Evolutionary conservation across 768 basidiomycete species (phyloP).

Genomic region (Naganishia vishniacii): DNA sequence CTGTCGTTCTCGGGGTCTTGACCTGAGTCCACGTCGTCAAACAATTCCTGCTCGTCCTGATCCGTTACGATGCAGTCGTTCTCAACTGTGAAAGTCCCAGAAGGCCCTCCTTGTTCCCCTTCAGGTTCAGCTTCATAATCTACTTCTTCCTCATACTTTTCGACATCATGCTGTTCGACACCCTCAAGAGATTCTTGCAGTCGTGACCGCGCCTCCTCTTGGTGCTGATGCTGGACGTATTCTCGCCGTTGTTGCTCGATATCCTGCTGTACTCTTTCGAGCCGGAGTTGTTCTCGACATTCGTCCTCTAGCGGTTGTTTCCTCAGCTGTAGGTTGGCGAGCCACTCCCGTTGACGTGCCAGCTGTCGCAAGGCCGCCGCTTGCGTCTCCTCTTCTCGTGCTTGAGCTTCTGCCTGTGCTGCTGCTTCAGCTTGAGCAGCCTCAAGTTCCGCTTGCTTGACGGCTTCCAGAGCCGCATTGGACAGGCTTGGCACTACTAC

Average conservation of each 20-base stretch:
- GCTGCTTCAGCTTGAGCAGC: conserved; percentile 2
- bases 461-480: not conserved
- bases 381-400: conserved; percentile 1
- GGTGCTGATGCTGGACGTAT: not conserved
- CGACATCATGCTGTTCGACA: not conserved
- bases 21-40: too few species aligned
- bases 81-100: not conserved
- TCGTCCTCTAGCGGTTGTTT: not conserved
- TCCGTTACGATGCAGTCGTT: not conserved
- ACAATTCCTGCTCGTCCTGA: not conserved
- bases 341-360: not conserved
- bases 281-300: not conserved
- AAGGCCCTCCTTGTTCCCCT: not conserved
- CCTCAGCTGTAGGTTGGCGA: not conserved
- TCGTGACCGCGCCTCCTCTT: not conserved
- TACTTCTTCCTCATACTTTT: conserved; percentile 2
- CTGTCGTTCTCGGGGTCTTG: too few species aligned
- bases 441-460: conserved; percentile 1
- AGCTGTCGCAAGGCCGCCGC: not conserved
- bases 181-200: not conserved
- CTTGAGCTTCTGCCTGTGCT: not conserved
- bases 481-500: not conserved
- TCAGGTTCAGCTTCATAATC: conserved; percentile 1
- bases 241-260: not conserved
- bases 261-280: not conserved